Evolutionary conservation across 1,284 basidiomycete species (phyloP).

Genomic region (Fistulinella cinereoalba): DNA sequence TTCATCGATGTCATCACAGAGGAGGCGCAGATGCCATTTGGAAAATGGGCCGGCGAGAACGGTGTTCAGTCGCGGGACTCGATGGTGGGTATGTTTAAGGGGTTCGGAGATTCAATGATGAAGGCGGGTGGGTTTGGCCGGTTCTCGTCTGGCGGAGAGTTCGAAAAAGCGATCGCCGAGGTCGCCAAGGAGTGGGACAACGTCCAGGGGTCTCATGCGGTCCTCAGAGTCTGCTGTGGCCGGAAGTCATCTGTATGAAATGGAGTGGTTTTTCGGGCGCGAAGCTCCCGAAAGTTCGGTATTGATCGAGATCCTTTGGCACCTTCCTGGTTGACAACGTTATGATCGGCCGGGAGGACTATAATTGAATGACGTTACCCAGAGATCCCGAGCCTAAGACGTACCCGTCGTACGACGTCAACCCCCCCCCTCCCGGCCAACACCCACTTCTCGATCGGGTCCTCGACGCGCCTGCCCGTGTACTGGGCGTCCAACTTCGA

Average conservation of each 20-base stretch:
- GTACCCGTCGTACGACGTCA: conserved; percentile 11
- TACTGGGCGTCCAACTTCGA: conserved; percentile 26
- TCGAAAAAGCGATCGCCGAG: conserved; percentile 11
- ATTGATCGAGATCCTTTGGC: no score
- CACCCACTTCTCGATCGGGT: conserved; percentile 12
- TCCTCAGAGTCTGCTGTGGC: conserved; percentile 11
- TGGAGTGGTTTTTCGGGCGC: no score
- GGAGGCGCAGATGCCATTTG: conserved; percentile 13
- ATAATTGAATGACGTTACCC: no score
- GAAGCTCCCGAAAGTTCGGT: no score
- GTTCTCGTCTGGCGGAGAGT: conserved; percentile 14
- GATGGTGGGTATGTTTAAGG: conserved; percentile 15
- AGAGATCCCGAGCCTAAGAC: conserved; percentile 14
- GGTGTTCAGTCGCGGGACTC: conserved; percentile 7
- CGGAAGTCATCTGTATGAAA: no score
- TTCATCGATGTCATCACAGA: conserved; percentile 18
- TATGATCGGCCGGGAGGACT: no score
- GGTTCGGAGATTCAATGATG: conserved; percentile 15
- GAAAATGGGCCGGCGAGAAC: conserved; percentile 20
- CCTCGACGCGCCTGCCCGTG: conserved; percentile 14
- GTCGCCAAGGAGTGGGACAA: conserved; percentile 22
- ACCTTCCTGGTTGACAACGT: no score
- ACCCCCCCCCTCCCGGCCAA: conserved; percentile 14
- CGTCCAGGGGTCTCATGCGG: conserved; percentile 10
- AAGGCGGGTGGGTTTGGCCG: conserved; percentile 3